Conservation (phyloP, 805 yeast genomes). For the Metschnikowia vanudenii region DNA sequence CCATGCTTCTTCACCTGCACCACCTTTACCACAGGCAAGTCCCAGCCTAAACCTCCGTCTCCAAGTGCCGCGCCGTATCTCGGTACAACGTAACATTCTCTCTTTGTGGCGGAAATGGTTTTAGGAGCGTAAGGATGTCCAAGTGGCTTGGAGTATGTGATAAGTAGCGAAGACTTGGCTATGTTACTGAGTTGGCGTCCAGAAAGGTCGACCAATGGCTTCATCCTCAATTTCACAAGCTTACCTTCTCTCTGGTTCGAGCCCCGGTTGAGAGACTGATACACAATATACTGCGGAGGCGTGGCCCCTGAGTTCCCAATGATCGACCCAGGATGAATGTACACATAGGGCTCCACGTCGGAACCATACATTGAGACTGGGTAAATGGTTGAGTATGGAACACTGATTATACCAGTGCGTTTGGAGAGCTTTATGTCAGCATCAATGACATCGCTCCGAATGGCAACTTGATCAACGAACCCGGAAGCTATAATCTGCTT, state of each 20-base stretch:
- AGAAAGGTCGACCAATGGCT: slow-evolving; percentile 69
- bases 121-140: slow-evolving; percentile 89
- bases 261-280: slow-evolving; percentile 61
- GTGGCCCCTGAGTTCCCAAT: slow-evolving; percentile 56
- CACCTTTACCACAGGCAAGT: slow-evolving; percentile 74
- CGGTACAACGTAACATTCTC: slow-evolving; percentile 90
- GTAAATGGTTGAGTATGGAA: slow-evolving; percentile 65
- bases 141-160: slow-evolving; percentile 86
- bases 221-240: slow-evolving; percentile 56
- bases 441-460: slow-evolving; percentile 73
- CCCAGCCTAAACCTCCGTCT: slow-evolving; percentile 89
- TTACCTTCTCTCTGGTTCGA: slow-evolving; percentile 44
- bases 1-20: slow-evolving; percentile 66
- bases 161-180: slow-evolving; percentile 66
- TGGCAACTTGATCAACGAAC: slow-evolving; percentile 85
- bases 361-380: slow-evolving; percentile 40
- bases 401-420: slow-evolving; percentile 51
- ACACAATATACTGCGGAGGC: slow-evolving; percentile 81
- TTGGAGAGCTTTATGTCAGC: slow-evolving; percentile 61
- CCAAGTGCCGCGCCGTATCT: slow-evolving; percentile 83
- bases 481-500: slow-evolving; percentile 95
- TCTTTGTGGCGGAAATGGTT: slow-evolving; percentile 56
- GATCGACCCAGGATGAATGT: slow-evolving; percentile 77
- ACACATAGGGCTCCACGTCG: slow-evolving; percentile 54
- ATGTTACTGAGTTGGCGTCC: slow-evolving; percentile 77